Conservation (phyloP, 768 basidiomycete species). For the Tricholoma saponaceum region DNA sequence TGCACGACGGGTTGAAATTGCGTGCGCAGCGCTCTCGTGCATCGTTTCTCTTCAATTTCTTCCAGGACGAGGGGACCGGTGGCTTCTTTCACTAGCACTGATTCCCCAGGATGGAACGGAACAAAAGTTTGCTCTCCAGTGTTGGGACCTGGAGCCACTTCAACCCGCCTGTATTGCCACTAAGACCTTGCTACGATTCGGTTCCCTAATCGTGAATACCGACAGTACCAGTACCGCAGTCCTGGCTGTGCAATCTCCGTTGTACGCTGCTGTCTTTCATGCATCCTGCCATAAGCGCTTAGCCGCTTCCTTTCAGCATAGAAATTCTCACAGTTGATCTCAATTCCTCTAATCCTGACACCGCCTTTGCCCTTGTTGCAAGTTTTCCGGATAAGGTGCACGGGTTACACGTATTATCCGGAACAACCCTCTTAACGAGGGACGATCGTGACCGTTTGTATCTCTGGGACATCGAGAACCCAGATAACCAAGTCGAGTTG, state of each 20-base stretch:
- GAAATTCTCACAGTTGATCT: slow-evolving; percentile 40
- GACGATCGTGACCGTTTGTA: slow-evolving; percentile 26
- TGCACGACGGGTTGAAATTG: slow-evolving; percentile 21
- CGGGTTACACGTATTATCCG: slow-evolving; percentile 31
- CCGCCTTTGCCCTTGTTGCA: slow-evolving; percentile 30
- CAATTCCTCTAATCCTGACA: slow-evolving; percentile 27
- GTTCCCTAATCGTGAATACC: slow-evolving; percentile 46
- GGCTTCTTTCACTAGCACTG: slow-evolving; percentile 42
- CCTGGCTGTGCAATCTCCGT: slow-evolving; percentile 40
- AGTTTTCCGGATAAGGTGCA: slow-evolving; percentile 27
- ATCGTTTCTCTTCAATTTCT: slow-evolving; percentile 46
- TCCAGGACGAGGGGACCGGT: slow-evolving; percentile 32
- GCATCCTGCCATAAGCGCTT: not conserved
- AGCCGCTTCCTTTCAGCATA: slow-evolving; percentile 25
- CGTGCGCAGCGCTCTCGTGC: slow-evolving; percentile 21
- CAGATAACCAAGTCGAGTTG: slow-evolving; percentile 28
- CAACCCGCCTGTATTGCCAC: slow-evolving; percentile 40
- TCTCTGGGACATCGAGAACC: slow-evolving; percentile 32
- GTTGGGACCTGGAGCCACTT: slow-evolving; percentile 46
- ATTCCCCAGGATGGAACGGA: slow-evolving; percentile 11
- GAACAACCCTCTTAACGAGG: slow-evolving; percentile 34
- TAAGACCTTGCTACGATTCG: slow-evolving; percentile 30
- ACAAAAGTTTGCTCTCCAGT: slow-evolving; percentile 38
- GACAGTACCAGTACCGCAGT: slow-evolving; percentile 26
- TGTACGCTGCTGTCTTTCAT: slow-evolving; percentile 22